Percentiles rank a stretch among this genome's conserved stretches.
phyloP scores from a whole-genome alignment of 768 basidiomycete genomes.

The Boletus subparvulus region DNA sequence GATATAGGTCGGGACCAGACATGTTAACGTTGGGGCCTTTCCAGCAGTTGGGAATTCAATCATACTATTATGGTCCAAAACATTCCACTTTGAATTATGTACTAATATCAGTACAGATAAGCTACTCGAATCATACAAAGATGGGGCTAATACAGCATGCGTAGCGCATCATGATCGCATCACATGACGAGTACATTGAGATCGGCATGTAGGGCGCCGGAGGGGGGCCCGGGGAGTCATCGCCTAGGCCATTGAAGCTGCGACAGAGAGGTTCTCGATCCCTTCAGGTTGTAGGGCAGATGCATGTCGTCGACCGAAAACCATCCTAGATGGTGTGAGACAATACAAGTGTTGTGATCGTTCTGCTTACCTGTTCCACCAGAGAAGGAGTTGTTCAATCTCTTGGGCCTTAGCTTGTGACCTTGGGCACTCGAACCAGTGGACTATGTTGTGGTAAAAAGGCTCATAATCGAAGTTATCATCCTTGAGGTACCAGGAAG shows the following conservation, averaged over 20 bases:
- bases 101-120: too few species aligned
- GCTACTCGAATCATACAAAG: too few species aligned
- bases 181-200: not conserved
- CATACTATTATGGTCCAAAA: too few species aligned
- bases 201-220: too few species aligned
- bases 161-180: not conserved
- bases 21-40: too few species aligned
- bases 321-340: not conserved
- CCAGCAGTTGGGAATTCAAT: too few species aligned
- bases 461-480: slow-evolving; percentile 7
- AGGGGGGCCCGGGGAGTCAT: not conserved
- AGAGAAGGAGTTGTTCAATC: slow-evolving; percentile 4
- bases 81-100: too few species aligned
- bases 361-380: slow-evolving; percentile 13
- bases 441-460: slow-evolving; percentile 16
- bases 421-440: slow-evolving; percentile 13
- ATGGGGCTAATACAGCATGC: not conserved
- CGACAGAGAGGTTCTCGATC: not conserved
- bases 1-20: too few species aligned
- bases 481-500: slow-evolving; percentile 3
- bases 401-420: not conserved
- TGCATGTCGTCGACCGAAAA: not conserved
- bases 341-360: not conserved
- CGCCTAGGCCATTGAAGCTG: not conserved
- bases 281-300: not conserved